Base-by-base conservation (phyloP, 1,284 basidiomycete genomes). In the Athelia psychrophila region DNA sequence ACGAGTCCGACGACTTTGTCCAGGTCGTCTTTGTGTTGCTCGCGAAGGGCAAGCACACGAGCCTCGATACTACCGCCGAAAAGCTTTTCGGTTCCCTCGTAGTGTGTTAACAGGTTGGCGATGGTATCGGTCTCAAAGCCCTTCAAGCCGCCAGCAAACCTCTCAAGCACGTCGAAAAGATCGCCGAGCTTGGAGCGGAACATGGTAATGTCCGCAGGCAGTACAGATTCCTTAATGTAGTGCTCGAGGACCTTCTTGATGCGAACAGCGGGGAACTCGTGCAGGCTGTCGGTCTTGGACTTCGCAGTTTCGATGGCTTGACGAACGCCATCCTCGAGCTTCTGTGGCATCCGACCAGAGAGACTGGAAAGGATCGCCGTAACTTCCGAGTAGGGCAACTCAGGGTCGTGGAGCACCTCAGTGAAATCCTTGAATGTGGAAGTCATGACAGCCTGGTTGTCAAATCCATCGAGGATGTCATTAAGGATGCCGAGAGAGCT, bases 11-110 rank as follows among this genome's bases (percentile, higher is more conserved):
- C 88, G 25, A 95, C 96, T 62, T 89, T 86, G 71, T 97, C 94
- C 32, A 98, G 84, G 56, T 92, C 81, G 61, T 96, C 92, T 72
- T 97, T 95, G 77, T 95, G 74, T 64, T 95, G 88, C 54, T 98
- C 94, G 54, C 97, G 86, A 50, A 99, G 81, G 55, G 87, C 83
- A 56, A 99, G 81, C 46, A 99, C 88, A 44, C 95, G 86, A 55
- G 94, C 91, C 71, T 98, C 95, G 55, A 96, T 95, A 64, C 90
- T 92, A 25, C 91, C 86, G 54, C 91, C 91, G 65, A 99, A 99
- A 32, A 97, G 73, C 67, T 88, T 89, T 76, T 99, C 97, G 3
- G 95, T 94, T 51, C 83, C 79, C 62, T 82, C 84, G 67, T 95
- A 97, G 47, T 81, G 79, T 24, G 77, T 79, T 48, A 97, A 75